Base-by-base conservation (phyloP, 2,329 filamentous ascomycete genomes). In the Rhynchosporium graminicola region DNA sequence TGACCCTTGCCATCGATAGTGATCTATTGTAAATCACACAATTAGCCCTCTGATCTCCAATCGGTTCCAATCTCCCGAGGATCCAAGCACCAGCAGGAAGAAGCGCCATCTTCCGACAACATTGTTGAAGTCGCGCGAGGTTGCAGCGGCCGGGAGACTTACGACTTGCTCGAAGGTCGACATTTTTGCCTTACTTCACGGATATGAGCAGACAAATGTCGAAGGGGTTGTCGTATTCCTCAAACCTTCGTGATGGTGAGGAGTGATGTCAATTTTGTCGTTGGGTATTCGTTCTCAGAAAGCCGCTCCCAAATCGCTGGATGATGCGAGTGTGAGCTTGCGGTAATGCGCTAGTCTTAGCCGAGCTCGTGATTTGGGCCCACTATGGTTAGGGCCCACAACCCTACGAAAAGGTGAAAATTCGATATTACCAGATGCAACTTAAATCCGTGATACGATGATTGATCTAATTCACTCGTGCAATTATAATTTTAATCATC, bases 1-100 rank as follows among this genome's bases (percentile, higher is more conserved):
- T 99, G 95, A 83, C 95, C 95, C 89, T 99, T 99, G 91, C 93
- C 95, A 89, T 99, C 95, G 80, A 99, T 96, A 85, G 97, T 91
- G 85, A 97, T 89, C 92, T 97, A 70, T 72, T 64, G 68, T 42
- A 73, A 61, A 66, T 51, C 65, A 66, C 71, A 71, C 75, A 71
- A 77, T 79, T 64, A 72, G 70, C 68, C 60, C 64, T 38, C 74
- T 57, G 65, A 63, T 59, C 60, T 50, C 33, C 63, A 54, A 31
- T 61, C 64, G 60, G 42, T 57, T 40, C 56, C 55, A 33, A 38
- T 26, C 40, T 61, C 59, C 20, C 58, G 36, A 63, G 38, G 45
- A 40, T 10, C 26, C 31, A 40, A 42, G n/a, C 26, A n/a, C 56
- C 45, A 48, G 20, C 29, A 48, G 45, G 31, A 61, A 59, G 58